These are phyloP conservation scores for Papiliotrema fonsecae DNA, from an alignment of 1,284 basidiomycete species.

Conservation along the genomic window DNA sequence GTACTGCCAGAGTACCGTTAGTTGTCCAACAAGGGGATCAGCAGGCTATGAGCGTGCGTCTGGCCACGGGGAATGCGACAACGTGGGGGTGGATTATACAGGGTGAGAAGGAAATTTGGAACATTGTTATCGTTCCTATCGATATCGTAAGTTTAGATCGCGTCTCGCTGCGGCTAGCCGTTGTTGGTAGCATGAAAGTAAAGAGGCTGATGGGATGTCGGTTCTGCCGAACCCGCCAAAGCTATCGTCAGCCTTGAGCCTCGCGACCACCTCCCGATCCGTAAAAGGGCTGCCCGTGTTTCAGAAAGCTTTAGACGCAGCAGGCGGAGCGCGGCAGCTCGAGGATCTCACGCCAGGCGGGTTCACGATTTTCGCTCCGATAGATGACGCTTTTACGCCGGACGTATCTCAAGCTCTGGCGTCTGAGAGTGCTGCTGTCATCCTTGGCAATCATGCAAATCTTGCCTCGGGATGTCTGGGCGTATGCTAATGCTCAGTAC, in stretches of 20 bases:
- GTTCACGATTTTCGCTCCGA: constrained; percentile 41
- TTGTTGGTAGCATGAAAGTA: background rate
- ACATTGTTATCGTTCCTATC: constrained; percentile 26
- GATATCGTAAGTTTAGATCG: constrained; percentile 39
- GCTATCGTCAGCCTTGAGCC: constrained; percentile 17
- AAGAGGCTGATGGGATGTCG: constrained; percentile 5
- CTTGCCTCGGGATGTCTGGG: background rate
- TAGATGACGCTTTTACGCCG: constrained; percentile 29
- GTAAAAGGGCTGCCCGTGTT: constrained; percentile 24
- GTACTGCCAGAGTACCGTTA: constrained; percentile 17
- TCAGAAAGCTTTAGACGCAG: constrained; percentile 13
- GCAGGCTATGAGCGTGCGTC: constrained; percentile 15
- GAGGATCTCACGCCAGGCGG: constrained; percentile 23
- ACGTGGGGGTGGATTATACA: constrained; percentile 23
- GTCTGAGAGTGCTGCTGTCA: constrained; percentile 5
- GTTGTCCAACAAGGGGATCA: constrained; percentile 20
- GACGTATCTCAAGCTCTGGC: constrained; percentile 10
- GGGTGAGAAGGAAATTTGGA: constrained; percentile 10
- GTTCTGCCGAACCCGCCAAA: constrained; percentile 25
- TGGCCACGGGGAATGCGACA: constrained; percentile 24
- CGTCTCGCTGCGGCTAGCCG: background rate
- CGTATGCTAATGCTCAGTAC: constrained; percentile 20
- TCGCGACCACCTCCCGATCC: constrained; percentile 10
- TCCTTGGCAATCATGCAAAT: constrained; percentile 33
- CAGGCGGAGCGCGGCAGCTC: constrained; percentile 14